Percentiles rank a stretch among this genome's conserved stretches.
phyloP scores from a whole-genome alignment of 2,329 filamentous ascomycete genomes.

The Curvularia sp. region DNA sequence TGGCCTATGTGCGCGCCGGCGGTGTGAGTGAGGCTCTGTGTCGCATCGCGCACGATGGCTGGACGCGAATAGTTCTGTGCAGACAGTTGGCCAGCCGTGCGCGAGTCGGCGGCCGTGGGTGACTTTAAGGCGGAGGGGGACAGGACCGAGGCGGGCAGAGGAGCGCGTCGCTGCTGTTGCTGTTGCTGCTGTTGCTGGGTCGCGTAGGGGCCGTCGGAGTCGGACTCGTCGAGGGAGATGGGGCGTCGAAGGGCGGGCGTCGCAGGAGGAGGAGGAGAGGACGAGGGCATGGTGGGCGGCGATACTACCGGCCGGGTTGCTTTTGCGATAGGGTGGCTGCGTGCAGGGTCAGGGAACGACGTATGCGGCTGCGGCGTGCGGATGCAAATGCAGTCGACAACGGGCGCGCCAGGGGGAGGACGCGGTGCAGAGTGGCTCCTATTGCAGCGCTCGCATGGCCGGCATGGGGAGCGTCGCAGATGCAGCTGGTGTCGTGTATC shows the following conservation, averaged over 20 bases:
- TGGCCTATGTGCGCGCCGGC: conserved; percentile 56
- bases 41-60: conserved; percentile 50
- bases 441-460: conserved; percentile 27
- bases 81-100: conserved; percentile 24
- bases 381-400: conserved; percentile 1
- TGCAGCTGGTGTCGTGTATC: conserved; percentile 3
- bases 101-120: conserved; percentile 17
- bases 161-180: conserved; percentile 41
- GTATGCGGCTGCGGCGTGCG: conserved; percentile 1
- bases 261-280: conserved; percentile 44
- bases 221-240: conserved; percentile 40
- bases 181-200: conserved; percentile 42
- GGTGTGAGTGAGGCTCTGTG: conserved; percentile 32
- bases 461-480: conserved; percentile 27
- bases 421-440: neutral
- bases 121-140: conserved; percentile 30
- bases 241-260: conserved; percentile 42
- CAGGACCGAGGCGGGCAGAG: conserved; percentile 39
- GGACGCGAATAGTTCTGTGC: conserved; percentile 49
- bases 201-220: conserved; percentile 51
- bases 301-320: conserved; percentile 9
- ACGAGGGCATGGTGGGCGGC: conserved; percentile 38
- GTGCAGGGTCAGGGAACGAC: conserved; percentile 14
- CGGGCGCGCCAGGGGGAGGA: neutral
- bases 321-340: conserved; percentile 16